Evolutionary conservation across 2,329 filamentous ascomycete genomes (phyloP), one percentile per base, ranked within the genome.

Genomic region (Neodidymelliopsis sp.): DNA sequence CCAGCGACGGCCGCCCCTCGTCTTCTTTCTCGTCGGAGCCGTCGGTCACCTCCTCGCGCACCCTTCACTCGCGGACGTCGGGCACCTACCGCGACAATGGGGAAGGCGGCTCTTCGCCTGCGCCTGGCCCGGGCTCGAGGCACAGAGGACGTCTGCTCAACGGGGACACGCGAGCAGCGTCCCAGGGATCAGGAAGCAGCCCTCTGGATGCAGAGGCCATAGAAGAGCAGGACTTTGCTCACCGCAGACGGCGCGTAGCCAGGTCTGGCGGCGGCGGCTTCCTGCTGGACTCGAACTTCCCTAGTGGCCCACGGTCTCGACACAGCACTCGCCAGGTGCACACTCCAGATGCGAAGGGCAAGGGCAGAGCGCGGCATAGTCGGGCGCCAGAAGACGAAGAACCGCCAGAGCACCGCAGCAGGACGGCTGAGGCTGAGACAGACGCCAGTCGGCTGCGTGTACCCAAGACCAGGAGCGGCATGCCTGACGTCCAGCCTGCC

Each of bases 231-330:
- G 69, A 72, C 48, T 67, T 70, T 57, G 63, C 63, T 35, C 62
- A 58, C 35, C 61, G 65, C 31, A 62, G 62, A 42, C 66, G 66
- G 33, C 59, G 66, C 16, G 50, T 59, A 4, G 63, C 66, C 41
- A 68, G 65, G 41, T 69, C 73, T 11, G 75, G 74, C 18, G 75
- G 75, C 28, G 74, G 74, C 13, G 75, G 75, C 24, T 78, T 78
- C 49, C 59, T 83, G 30, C 66, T 82, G 27, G 77, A 80, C 25
- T 62, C 72, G 15, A 57, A 72, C 57, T 66, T 74, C 53, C 53
- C 65, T 54, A 67, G 53, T 30, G 55, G 53, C 16, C 54, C 62
- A 9, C 59, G 56, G 22, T 19, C 9, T 25, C 36, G 36, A 23
- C 22, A 35, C 31, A 19, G 29, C 30, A 10, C 30, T n/a, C 29